phyloP scores from a whole-genome alignment of 257 asterid genomes.

The Nicotiana tabacum region DNA sequence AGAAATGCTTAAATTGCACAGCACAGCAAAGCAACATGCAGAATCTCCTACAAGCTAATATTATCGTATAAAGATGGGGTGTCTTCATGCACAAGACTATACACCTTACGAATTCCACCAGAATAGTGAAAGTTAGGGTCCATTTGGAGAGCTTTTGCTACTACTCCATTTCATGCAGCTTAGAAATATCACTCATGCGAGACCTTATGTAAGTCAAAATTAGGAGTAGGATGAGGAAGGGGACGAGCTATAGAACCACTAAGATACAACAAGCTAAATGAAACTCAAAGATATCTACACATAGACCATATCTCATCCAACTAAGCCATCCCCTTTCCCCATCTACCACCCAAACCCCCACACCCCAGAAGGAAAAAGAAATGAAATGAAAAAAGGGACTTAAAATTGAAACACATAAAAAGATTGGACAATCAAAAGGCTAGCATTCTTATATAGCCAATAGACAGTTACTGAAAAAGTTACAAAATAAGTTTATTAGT shows the following conservation, averaged over 20 bases:
- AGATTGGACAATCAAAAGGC: neutral
- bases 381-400: neutral
- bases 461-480: neutral
- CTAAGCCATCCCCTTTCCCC: neutral
- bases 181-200: neutral
- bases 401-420: neutral
- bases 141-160: neutral
- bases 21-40: neutral
- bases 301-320: neutral
- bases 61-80: neutral
- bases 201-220: neutral
- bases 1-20: neutral
- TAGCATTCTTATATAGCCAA: neutral
- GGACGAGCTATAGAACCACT: neutral
- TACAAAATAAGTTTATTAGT: neutral
- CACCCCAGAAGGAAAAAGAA: neutral
- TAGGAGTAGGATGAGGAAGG: neutral
- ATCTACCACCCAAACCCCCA: neutral
- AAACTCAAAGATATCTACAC: neutral
- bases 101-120: neutral
- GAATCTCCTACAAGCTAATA: neutral
- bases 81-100: neutral
- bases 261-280: neutral
- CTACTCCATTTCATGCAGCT: neutral
- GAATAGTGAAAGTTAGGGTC: neutral